Conservation (phyloP, 148 eudicot genomes). For the Oxyria digyna region DNA sequence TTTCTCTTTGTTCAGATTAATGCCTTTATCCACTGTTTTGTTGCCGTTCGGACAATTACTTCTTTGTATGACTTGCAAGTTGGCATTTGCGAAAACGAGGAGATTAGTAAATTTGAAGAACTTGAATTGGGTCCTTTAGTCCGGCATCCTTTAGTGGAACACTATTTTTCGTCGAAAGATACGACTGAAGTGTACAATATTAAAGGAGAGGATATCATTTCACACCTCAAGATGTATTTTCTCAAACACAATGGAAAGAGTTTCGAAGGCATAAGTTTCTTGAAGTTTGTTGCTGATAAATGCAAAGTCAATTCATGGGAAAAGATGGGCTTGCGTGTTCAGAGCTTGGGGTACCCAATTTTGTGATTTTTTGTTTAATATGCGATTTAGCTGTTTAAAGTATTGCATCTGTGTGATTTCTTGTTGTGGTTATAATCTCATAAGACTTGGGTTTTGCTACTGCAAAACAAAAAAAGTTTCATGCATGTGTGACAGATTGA, state of each 20-base stretch:
- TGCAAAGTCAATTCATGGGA: slow-evolving; percentile 33
- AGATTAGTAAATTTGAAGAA: slow-evolving; percentile 55
- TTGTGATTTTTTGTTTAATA: background rate
- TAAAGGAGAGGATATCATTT: slow-evolving; percentile 47
- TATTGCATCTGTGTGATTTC: background rate
- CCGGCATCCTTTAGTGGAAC: slow-evolving; percentile 58
- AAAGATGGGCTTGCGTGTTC: slow-evolving; percentile 64
- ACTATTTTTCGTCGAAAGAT: slow-evolving; percentile 62
- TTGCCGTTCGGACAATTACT: slow-evolving; percentile 51
- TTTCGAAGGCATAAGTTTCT: slow-evolving; percentile 32
- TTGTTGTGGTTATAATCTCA: background rate
- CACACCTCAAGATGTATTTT: slow-evolving; percentile 32
- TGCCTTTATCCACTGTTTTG: slow-evolving; percentile 81
- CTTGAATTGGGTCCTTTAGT: slow-evolving; percentile 81
- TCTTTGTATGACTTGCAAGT: slow-evolving; percentile 63
- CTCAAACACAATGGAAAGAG: slow-evolving; percentile 19
- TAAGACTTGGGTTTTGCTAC: background rate
- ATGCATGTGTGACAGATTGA: background rate
- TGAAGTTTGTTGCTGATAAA: slow-evolving; percentile 56
- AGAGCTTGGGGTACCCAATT: slow-evolving; percentile 62
- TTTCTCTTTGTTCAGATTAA: slow-evolving; percentile 36
- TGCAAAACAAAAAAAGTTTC: background rate
- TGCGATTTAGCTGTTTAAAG: background rate
- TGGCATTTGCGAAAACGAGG: slow-evolving; percentile 73
- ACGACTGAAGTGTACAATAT: slow-evolving; percentile 42